Base-by-base conservation (phyloP, 495 filamentous ascomycete genomes). In the Apodospora peruviana region DNA sequence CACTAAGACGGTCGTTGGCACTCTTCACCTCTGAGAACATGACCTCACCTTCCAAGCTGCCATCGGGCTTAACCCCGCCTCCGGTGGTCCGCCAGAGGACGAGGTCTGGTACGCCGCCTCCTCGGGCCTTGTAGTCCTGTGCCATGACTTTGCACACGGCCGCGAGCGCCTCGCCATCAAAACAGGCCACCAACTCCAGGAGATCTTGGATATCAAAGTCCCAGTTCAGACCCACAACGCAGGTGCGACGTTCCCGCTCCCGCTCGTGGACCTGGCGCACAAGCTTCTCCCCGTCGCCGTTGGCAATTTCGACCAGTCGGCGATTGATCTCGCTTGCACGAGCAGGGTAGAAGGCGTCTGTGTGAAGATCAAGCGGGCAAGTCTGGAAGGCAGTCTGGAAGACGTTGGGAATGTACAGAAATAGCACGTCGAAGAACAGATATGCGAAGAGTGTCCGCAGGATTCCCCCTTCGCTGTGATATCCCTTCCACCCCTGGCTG, bases 341-440 rank as follows among this genome's bases (percentile, higher is more conserved):
- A 25, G 82, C 79, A 0, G 88, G 82, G 59, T 89, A 97, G 73
- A 98, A 98, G 16, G 88, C 84, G 68, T 96, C 93, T 3, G 91
- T 96, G 62, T 91, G 85, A 7, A 98, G 74, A 61, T 98, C 93
- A 12, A 98, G 73, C 1, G 93, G 93, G 58, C 88, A 94, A 0
- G 88, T 95, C 61, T 98, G 93, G 64, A 85, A 98, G 4, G 85
- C 75, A 3, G 91, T 98, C 61, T 97, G 90, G 69, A 97, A 98
- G 53, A 97, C 91, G 55, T 96, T 96, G 19, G 93, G 91, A 22
- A 96, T 77, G 67, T 95, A 95, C 27, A 90, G 77, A 69, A 96
- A 97, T 5, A 98, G 75, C 25, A 96, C 79, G 67, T 97, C 91
- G 72, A 83, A 91, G 70, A 98, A 95, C 18, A 98, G 79, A 56